Percentiles rank a stretch among this genome's conserved stretches.
Conservation (phyloP, 2,329 filamentous ascomycete genomes). For the Botryotinia narcissicola region DNA sequence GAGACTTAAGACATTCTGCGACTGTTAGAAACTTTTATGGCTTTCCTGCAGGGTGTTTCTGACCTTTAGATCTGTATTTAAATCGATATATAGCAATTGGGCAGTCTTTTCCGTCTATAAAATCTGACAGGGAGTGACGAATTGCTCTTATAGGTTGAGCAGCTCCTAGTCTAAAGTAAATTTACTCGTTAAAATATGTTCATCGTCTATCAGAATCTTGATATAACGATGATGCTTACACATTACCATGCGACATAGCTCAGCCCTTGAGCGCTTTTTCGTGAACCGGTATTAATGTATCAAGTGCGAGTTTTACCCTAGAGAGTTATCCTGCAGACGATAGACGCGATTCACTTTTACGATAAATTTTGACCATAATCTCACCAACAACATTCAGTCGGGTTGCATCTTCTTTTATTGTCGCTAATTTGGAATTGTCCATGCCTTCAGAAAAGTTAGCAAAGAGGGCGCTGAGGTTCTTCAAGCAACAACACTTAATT, state of each 20-base stretch:
- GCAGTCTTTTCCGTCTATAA: background rate
- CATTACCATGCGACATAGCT: too few species aligned
- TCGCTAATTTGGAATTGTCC: background rate
- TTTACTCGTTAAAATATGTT: too few species aligned
- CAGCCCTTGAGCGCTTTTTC: too few species aligned
- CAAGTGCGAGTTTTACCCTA: too few species aligned
- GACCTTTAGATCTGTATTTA: constrained; percentile 12
- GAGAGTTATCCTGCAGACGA: too few species aligned
- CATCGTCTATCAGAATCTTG: too few species aligned
- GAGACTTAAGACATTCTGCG: constrained; percentile 7
- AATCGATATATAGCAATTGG: constrained; percentile 9
- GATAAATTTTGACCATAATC: background rate
- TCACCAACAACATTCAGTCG: background rate
- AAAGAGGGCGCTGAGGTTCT: background rate
- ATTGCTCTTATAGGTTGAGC: too few species aligned
- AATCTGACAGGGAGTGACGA: too few species aligned
- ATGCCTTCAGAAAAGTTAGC: background rate
- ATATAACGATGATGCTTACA: too few species aligned
- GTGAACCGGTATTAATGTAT: too few species aligned
- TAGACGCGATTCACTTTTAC: too few species aligned
- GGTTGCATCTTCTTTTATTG: background rate
- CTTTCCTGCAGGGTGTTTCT: background rate
- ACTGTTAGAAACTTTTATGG: background rate
- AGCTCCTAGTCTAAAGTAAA: too few species aligned
- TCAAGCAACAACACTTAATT: accelerated